Percentiles rank a stretch among this genome's conserved stretches.
Evolutionary conservation across 805 yeast species (phyloP).

Genomic region (Wickerhamiella vanderwaltii): DNA sequence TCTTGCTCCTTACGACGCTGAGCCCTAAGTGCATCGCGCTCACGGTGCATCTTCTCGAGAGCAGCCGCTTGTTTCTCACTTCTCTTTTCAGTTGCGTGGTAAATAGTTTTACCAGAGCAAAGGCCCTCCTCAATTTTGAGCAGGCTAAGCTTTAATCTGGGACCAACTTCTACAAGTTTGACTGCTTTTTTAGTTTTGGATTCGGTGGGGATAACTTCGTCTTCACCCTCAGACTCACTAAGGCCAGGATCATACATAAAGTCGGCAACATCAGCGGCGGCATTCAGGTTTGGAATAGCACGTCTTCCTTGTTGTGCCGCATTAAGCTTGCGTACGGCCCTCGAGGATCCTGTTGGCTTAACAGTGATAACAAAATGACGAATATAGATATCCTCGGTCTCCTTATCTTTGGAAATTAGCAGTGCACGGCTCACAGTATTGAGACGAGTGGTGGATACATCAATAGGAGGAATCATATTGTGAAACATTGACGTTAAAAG

Average conservation of each 20-base stretch:
- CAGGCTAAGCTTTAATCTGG: slow-evolving; percentile 64
- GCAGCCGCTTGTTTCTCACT: slow-evolving; percentile 44
- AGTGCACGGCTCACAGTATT: slow-evolving; percentile 70
- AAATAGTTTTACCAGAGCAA: slow-evolving; percentile 77
- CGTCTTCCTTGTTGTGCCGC: slow-evolving; percentile 51
- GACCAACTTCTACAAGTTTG: slow-evolving; percentile 86
- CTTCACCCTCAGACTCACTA: slow-evolving; percentile 89
- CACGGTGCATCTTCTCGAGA: slow-evolving; percentile 56
- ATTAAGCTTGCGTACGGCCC: slow-evolving; percentile 58
- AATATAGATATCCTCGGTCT: slow-evolving; percentile 62
- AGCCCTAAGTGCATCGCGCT: slow-evolving; percentile 48
- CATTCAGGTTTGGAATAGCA: slow-evolving; percentile 55
- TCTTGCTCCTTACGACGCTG: slow-evolving; percentile 67
- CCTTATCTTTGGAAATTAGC: slow-evolving; percentile 60
- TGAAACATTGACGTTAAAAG: slow-evolving; percentile 82
- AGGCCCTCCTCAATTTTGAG: slow-evolving; percentile 87
- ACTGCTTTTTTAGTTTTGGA: slow-evolving; percentile 60
- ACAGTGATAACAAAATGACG: slow-evolving; percentile 87
- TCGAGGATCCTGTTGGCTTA: slow-evolving; percentile 56
- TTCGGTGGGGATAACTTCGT: slow-evolving; percentile 44
- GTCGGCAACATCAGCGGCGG: slow-evolving; percentile 67
- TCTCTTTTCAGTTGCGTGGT: slow-evolving; percentile 62
- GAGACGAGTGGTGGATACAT: slow-evolving; percentile 70
- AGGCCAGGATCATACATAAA: slow-evolving; percentile 72
- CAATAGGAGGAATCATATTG: slow-evolving; percentile 89